These are phyloP conservation scores for Metschnikowia drakensbergensis DNA, from an alignment of 805 yeast genomes.

Conservation along the genomic window DNA sequence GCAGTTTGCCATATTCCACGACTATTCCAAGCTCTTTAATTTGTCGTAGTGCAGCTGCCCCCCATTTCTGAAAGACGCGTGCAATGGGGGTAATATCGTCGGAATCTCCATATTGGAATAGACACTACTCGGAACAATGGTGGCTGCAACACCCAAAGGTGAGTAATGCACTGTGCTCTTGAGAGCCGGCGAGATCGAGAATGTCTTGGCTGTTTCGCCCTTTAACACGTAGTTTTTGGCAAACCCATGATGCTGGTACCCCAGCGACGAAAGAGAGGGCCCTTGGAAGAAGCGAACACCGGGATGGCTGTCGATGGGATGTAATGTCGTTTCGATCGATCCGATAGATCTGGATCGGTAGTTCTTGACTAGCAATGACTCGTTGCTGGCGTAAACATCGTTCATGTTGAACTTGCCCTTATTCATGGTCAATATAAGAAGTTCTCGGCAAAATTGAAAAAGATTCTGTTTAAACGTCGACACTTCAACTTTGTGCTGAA, in stretches of 20 bases:
- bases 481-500: slow-evolving; percentile 13
- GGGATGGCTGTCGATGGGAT: not conserved
- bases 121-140: not conserved
- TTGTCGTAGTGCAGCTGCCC: not conserved
- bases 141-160: not conserved
- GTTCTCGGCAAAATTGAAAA: slow-evolving; percentile 14
- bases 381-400: slow-evolving; percentile 7
- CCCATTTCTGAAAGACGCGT: not conserved
- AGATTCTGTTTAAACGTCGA: slow-evolving; percentile 16
- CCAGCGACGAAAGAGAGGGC: not conserved
- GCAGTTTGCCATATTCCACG: no score
- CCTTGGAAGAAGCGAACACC: not conserved
- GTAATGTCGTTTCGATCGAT: slow-evolving; percentile 2
- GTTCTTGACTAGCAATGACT: slow-evolving; percentile 8
- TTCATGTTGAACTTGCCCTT: slow-evolving; percentile 5
- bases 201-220: not conserved
- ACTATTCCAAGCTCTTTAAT: not conserved
- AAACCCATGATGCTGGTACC: not conserved
- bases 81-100: slow-evolving; percentile 1
- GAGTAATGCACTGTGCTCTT: not conserved
- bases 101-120: not conserved
- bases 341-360: slow-evolving; percentile 10
- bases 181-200: not conserved
- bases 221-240: slow-evolving; percentile 1
- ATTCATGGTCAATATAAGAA: slow-evolving; percentile 10